Evolutionary conservation across 139 green algal species (phyloP).

Genomic region (Pleodorina starrii): DNA sequence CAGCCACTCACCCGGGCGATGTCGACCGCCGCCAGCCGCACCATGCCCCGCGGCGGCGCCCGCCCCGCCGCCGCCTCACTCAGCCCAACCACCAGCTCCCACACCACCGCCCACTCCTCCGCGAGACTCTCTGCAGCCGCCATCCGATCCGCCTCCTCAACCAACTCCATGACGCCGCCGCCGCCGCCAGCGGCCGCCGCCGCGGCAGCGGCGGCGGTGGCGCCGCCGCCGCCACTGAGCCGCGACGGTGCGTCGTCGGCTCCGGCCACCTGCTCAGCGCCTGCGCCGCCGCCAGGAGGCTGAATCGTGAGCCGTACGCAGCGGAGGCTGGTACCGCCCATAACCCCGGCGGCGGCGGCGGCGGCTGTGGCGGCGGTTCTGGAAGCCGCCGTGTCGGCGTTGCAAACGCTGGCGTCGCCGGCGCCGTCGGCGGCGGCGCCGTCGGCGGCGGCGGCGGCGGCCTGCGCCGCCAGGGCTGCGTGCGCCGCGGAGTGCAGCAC

Average conservation of each 20-base stretch:
- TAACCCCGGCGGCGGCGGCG: not conserved
- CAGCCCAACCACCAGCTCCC: slow-evolving; percentile 43
- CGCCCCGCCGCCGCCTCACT: slow-evolving; percentile 6
- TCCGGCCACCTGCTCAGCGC: not conserved
- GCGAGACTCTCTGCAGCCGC: slow-evolving; percentile 42
- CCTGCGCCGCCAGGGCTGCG: not conserved
- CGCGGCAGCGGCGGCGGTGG: not conserved
- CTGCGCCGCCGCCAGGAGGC: slow-evolving; percentile 8
- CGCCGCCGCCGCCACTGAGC: not conserved
- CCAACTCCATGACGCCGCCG: not conserved
- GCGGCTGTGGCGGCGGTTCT: not conserved
- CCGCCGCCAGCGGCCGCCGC: not conserved
- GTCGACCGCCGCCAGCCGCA: slow-evolving; percentile 53
- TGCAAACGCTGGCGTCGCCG: not conserved
- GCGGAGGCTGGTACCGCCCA: not conserved
- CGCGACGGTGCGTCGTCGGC: not conserved
- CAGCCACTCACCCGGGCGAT: slow-evolving; percentile 55
- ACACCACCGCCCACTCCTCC: slow-evolving; percentile 50
- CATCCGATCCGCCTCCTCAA: slow-evolving; percentile 54
- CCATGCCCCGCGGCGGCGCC: slow-evolving; percentile 37
- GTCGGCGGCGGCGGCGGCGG: not conserved
- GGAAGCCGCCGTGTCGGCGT: not conserved
- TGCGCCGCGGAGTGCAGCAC: not conserved
- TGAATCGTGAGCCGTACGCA: slow-evolving; percentile 8
- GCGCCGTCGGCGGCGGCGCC: not conserved